These are phyloP conservation scores for Neoscytalidium dimidiatum DNA, from an alignment of 2,329 filamentous ascomycete species.

Conservation along the genomic window DNA sequence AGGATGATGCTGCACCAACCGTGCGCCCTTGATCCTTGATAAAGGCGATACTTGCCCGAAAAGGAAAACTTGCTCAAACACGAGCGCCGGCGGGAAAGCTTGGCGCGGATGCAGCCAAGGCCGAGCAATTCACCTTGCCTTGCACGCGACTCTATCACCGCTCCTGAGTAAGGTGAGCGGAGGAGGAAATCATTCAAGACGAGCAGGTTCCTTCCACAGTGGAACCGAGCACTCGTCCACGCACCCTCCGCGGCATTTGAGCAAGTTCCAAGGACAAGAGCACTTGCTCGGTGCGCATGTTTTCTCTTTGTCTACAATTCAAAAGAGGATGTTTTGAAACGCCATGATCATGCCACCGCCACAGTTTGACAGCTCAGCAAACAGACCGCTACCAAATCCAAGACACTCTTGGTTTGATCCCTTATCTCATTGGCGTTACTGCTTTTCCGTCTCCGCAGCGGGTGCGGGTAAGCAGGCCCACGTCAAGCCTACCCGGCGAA, in stretches of 20 bases:
- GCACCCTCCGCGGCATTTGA: not conserved
- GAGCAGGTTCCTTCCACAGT: too few species aligned
- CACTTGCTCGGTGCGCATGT: not conserved
- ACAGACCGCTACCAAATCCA: too few species aligned
- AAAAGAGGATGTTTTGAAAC: not conserved
- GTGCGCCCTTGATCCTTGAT: not conserved
- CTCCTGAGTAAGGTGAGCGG: not conserved
- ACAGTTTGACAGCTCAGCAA: not conserved
- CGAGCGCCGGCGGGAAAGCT: conserved; percentile 6
- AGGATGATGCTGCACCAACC: conserved; percentile 4
- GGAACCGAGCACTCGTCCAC: too few species aligned
- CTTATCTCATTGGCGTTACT: not conserved
- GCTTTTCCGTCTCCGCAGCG: not conserved
- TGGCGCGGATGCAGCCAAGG: not conserved
- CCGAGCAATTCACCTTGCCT: not conserved
- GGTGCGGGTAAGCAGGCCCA: not conserved
- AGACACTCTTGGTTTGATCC: too few species aligned
- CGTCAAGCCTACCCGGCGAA: not conserved
- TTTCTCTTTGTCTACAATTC: not conserved
- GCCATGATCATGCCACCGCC: not conserved
- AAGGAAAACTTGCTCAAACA: conserved; percentile 9
- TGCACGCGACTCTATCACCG: not conserved
- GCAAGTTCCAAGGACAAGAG: not conserved
- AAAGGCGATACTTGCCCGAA: not conserved
- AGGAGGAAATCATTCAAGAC: not conserved